Percentiles rank a stretch among this genome's conserved stretches.
Evolutionary conservation across 2,329 filamentous ascomycete genomes (phyloP).

Genomic region (Cordyceps cateniannulata): DNA sequence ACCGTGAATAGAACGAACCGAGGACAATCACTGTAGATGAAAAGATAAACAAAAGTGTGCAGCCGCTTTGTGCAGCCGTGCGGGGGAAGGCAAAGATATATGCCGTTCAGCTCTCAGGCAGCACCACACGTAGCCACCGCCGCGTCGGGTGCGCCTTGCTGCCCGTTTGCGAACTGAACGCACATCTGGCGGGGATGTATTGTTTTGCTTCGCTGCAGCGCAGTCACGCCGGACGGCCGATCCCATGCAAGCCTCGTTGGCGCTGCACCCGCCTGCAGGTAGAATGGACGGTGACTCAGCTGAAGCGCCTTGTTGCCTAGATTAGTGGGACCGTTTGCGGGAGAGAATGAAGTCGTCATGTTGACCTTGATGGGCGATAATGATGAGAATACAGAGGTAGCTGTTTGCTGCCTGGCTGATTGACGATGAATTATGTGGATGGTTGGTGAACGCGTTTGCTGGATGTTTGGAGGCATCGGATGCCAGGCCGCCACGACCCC

Average conservation of each 20-base stretch:
- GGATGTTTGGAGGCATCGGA: neutral
- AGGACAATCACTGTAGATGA: neutral
- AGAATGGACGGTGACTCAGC: conserved; percentile 3
- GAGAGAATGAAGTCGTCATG: neutral
- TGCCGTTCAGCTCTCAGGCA: neutral
- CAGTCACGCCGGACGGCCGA: neutral
- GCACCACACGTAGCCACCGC: neutral
- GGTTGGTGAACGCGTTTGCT: neutral
- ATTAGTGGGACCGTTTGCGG: neutral
- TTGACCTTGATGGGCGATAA: too few relatives aligned
- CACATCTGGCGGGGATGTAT: neutral
- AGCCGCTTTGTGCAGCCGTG: neutral
- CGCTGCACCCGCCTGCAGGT: neutral
- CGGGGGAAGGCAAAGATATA: neutral
- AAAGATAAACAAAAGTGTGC: neutral
- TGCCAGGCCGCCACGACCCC: neutral
- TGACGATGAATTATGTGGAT: neutral
- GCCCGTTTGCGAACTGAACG: neutral
- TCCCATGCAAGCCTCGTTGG: neutral
- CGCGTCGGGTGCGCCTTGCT: neutral
- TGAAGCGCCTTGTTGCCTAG: conserved; percentile 3
- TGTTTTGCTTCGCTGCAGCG: neutral
- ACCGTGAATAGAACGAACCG: neutral
- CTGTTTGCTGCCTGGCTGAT: neutral
- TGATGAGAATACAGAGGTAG: neutral